Evolutionary conservation across 2,329 filamentous ascomycete genomes (phyloP), one percentile per base, ranked within the genome.

Genomic region (Alternaria hordeiaustralica): DNA sequence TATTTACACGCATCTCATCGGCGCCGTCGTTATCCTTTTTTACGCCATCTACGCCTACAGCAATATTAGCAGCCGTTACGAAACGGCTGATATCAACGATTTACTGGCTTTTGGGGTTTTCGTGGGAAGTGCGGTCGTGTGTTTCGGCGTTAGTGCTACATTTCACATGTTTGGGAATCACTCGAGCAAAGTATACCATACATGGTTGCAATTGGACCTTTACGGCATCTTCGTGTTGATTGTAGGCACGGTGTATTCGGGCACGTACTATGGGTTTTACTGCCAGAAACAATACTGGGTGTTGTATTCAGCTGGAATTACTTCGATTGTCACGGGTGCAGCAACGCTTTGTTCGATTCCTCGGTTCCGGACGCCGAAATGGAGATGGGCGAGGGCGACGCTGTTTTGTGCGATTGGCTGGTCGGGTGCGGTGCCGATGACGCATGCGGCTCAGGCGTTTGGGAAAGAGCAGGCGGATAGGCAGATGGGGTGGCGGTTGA

Each of bases 401-500:
- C 26, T 61, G 26, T 61, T 61, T 23, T 56, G 53, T 51, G 59
- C 59, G 15, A 61, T 61, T 45, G 59, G 59, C 2, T 61, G 59
- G 59, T 61, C 59, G 3, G 59, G 59, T 3, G 59, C 59, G 36
- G 55, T 61, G 36, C 59, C 59, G 5, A 61, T 57, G 59, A 61
- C 59, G 23, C 59, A 61, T 58, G 59, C 59, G 28, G 59, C 59
- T 36, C 59, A 61, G 36, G n/a, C 45, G 9, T 58, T 61, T 58
- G 59, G 59, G 8, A 58, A 36, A 5, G 59, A 61, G 25, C 59
- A 58, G 25, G 59, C 59, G n/a, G 43, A 61, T 23, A 57, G 36
- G 30, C 59, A 61, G 45, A 61, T 61, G 59, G 59, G 59, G 6
- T 61, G 59, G 59, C 51, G 59, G 59, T 61, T 49, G 43, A 57